Evolutionary conservation across 495 filamentous ascomycete species (phyloP).

Genomic region (Neurospora sp.): DNA sequence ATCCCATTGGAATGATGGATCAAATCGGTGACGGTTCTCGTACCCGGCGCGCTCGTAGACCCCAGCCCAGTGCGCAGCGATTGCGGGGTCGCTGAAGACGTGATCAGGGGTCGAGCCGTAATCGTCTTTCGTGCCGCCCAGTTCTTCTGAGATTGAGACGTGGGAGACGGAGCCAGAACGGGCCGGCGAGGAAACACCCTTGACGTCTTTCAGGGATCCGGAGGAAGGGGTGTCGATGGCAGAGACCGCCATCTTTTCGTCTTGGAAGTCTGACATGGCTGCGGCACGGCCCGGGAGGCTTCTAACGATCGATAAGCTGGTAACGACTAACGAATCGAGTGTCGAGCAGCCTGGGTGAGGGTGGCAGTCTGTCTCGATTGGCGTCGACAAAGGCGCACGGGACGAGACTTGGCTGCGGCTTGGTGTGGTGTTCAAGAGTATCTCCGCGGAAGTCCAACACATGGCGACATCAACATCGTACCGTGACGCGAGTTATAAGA

Average conservation of each 20-base stretch:
- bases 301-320: not conserved
- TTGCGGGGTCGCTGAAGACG: conserved; percentile 18
- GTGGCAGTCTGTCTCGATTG: not conserved
- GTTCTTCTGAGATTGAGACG: conserved; percentile 6
- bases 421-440: not conserved
- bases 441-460: not conserved
- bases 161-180: conserved; percentile 4
- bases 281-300: not conserved
- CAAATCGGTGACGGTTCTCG: conserved; percentile 49
- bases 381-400: not conserved
- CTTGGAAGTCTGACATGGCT: not conserved
- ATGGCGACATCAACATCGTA: not conserved
- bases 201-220: not conserved
- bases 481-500: not conserved
- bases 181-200: not conserved
- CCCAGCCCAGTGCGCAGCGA: conserved; percentile 18
- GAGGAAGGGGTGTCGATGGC: not conserved
- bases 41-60: conserved; percentile 30
- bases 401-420: not conserved
- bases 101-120: conserved; percentile 28
- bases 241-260: not conserved
- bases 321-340: not conserved
- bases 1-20: conserved; percentile 38
- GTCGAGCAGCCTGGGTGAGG: not conserved
- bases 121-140: conserved; percentile 1